Evolutionary conservation across 2,329 filamentous ascomycete genomes (phyloP).

Genomic region (Xylariaceae sp.): DNA sequence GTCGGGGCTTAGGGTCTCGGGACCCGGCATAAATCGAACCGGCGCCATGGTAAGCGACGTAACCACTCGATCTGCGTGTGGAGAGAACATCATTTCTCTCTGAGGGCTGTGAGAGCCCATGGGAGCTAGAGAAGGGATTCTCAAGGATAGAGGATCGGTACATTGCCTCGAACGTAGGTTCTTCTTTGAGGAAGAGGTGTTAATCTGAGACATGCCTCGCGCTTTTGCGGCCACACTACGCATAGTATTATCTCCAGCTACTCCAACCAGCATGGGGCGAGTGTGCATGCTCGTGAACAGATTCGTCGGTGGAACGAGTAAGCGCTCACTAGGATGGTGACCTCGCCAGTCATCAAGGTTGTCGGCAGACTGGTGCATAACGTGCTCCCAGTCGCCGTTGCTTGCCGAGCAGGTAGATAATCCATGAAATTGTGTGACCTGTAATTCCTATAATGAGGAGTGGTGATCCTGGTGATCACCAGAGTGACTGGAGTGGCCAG

Average conservation of each 20-base stretch:
- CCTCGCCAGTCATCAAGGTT: slow-evolving; percentile 37
- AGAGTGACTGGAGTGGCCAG: slow-evolving; percentile 33
- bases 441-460: slow-evolving; percentile 50
- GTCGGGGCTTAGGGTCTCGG: slow-evolving; percentile 20
- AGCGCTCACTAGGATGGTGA: slow-evolving; percentile 42
- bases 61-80: slow-evolving; percentile 14
- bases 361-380: slow-evolving; percentile 23
- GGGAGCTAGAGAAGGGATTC: slow-evolving; percentile 29
- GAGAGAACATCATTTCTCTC: slow-evolving; percentile 20
- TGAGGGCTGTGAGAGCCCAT: slow-evolving; percentile 23
- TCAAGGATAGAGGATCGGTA: slow-evolving; percentile 29
- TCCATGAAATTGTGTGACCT: slow-evolving; percentile 50
- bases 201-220: slow-evolving; percentile 27
- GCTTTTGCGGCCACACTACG: slow-evolving; percentile 48
- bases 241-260: slow-evolving; percentile 33
- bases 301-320: slow-evolving; percentile 31
- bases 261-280: slow-evolving; percentile 15
- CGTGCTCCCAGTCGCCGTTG: slow-evolving; percentile 22
- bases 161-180: slow-evolving; percentile 26
- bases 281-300: slow-evolving; percentile 23
- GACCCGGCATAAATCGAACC: slow-evolving; percentile 18
- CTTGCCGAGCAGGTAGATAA: slow-evolving; percentile 31
- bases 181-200: slow-evolving; percentile 20
- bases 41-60: slow-evolving; percentile 14
- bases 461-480: slow-evolving; percentile 31